Evolutionary conservation across 495 filamentous ascomycete species (phyloP).

Genomic region (Penicillium soppii): DNA sequence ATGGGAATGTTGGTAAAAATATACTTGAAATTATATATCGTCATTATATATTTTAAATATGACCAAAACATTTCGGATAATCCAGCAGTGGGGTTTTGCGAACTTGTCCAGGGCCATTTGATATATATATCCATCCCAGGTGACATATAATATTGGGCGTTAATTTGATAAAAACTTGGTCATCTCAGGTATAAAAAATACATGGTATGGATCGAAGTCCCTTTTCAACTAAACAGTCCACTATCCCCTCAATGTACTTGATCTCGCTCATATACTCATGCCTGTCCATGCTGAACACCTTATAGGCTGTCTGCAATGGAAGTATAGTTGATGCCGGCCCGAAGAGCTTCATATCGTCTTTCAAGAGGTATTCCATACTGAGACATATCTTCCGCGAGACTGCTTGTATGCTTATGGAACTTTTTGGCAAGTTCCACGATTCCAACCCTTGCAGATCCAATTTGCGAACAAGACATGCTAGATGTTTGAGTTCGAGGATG

Average conservation of each 20-base stretch:
- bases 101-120: too few relatives aligned
- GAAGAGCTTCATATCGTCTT: conserved; percentile 42
- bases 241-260: not conserved
- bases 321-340: conserved; percentile 35
- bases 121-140: too few relatives aligned
- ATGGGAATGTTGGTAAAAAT: too few relatives aligned
- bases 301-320: conserved; percentile 17
- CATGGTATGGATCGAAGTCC: not conserved
- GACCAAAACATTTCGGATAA: too few relatives aligned
- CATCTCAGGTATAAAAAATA: not conserved
- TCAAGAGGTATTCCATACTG: conserved; percentile 39
- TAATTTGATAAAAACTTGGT: not conserved
- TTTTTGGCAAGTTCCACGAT: not conserved
- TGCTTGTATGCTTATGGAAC: not conserved
- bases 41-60: too few relatives aligned
- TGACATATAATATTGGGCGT: not conserved
- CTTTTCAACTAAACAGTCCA: not conserved
- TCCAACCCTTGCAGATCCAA: not conserved
- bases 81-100: too few relatives aligned
- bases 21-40: too few relatives aligned
- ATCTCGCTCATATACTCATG: not conserved
- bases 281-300: not conserved
- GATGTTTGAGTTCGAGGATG: conserved; percentile 21
- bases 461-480: too few relatives aligned
- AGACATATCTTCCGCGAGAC: conserved; percentile 27